These are phyloP conservation scores for Lactarius vividus DNA, from an alignment of 768 basidiomycete species.

Conservation along the genomic window DNA sequence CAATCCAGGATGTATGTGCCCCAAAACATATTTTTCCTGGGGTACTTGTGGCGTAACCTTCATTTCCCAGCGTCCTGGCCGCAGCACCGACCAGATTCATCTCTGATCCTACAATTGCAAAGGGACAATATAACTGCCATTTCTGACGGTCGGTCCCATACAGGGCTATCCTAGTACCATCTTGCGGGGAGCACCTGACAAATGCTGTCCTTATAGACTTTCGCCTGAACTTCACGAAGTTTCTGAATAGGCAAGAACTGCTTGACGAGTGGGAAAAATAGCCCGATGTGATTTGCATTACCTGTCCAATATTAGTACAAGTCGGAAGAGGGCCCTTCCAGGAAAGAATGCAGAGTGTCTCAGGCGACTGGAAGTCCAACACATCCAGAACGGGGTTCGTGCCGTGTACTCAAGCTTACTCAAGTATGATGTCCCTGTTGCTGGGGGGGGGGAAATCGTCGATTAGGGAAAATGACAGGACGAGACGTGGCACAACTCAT, in stretches of 20 bases:
- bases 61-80: conserved; percentile 45
- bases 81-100: conserved; percentile 31
- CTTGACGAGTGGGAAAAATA: not conserved
- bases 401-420: not conserved
- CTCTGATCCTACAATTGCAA: not conserved
- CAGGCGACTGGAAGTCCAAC: not conserved
- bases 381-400: not conserved
- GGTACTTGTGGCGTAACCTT: not conserved
- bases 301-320: not conserved
- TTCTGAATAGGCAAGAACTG: not conserved
- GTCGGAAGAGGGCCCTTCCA: not conserved
- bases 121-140: not conserved
- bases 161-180: not conserved
- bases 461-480: not conserved
- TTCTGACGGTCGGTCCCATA: not conserved
- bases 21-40: not conserved
- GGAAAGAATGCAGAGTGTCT: not conserved
- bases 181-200: not conserved
- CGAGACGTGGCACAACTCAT: not conserved
- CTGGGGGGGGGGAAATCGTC: too few species aligned
- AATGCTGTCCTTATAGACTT: not conserved
- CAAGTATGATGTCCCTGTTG: not conserved
- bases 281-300: not conserved
- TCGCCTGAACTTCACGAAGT: not conserved
- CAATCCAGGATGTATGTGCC: conserved; percentile 49